Conservation (phyloP, 345 rosid genomes). For the Populus davidiana region DNA sequence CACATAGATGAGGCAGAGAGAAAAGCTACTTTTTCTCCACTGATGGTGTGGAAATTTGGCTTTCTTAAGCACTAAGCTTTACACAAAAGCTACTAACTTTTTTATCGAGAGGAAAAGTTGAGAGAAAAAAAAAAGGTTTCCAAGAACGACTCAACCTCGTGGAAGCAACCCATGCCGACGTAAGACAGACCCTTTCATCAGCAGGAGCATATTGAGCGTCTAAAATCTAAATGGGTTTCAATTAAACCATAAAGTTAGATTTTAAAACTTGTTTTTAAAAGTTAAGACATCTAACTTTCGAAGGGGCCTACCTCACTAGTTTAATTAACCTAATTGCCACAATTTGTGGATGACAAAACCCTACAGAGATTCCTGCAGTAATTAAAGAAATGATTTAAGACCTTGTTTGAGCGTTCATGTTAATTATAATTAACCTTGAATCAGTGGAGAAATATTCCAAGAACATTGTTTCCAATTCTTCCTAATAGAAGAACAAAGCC, state of each 20-base stretch:
- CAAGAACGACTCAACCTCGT: conserved; percentile 33
- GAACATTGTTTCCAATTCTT: no score
- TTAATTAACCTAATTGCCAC: conserved; percentile 3
- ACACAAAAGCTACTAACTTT: conserved; percentile 46
- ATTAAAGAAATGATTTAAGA: neutral
- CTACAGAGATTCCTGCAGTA: neutral
- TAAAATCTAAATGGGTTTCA: conserved; percentile 19
- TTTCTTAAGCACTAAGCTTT: conserved; percentile 40
- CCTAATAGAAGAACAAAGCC: no score
- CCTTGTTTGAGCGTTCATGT: neutral
- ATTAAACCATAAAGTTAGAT: conserved; percentile 35
- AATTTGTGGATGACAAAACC: conserved; percentile 11
- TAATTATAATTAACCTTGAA: neutral
- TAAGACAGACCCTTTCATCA: conserved; percentile 32
- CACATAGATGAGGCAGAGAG: conserved; percentile 20
- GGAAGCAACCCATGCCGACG: conserved; percentile 36
- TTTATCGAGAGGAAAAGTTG: neutral
- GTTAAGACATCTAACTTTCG: conserved; percentile 36
- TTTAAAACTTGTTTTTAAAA: conserved; percentile 40
- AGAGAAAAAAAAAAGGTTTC: conserved; percentile 10
- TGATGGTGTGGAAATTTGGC: conserved; percentile 36
- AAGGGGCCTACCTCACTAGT: conserved; percentile 22
- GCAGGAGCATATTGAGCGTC: neutral
- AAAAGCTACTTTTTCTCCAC: conserved; percentile 40
- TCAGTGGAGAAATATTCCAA: neutral